Conservation (phyloP, 2,329 filamentous ascomycete genomes). For the Allantophomopsis cytisporea region DNA sequence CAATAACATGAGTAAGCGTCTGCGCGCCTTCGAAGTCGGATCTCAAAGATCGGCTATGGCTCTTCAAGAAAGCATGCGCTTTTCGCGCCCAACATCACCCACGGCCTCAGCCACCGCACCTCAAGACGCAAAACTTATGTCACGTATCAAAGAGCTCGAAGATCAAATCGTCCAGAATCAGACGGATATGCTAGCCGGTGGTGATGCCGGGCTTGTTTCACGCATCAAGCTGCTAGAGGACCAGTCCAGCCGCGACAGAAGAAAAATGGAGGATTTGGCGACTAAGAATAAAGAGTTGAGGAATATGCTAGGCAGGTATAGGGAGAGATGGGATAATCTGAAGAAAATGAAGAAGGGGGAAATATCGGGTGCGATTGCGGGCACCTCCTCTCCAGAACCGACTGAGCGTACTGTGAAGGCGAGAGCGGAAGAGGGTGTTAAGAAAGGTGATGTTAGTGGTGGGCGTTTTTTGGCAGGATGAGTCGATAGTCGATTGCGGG, state of each 20-base stretch:
- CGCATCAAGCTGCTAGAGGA: conserved; percentile 49
- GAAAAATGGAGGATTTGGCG: conserved; percentile 49
- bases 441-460: neutral
- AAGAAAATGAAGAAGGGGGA: conserved; percentile 46
- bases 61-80: conserved; percentile 68
- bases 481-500: neutral
- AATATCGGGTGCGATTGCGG: conserved; percentile 9
- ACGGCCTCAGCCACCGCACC: conserved; percentile 15
- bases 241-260: conserved; percentile 39
- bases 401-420: too few species aligned
- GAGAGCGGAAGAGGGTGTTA: too few species aligned
- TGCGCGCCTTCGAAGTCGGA: conserved; percentile 89
- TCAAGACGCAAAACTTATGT: conserved; percentile 1
- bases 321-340: conserved; percentile 54
- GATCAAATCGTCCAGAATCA: neutral
- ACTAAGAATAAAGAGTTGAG: conserved; percentile 46
- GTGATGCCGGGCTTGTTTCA: conserved; percentile 26
- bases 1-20: conserved; percentile 71
- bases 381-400: neutral
- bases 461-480: neutral
- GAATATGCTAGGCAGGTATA: conserved; percentile 38
- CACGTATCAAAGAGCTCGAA: too few species aligned
- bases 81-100: conserved; percentile 44
- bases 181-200: conserved; percentile 7
- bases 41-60: conserved; percentile 79